Base-by-base conservation (phyloP, 2,329 filamentous ascomycete species). In the Venturia aucupariae region DNA sequence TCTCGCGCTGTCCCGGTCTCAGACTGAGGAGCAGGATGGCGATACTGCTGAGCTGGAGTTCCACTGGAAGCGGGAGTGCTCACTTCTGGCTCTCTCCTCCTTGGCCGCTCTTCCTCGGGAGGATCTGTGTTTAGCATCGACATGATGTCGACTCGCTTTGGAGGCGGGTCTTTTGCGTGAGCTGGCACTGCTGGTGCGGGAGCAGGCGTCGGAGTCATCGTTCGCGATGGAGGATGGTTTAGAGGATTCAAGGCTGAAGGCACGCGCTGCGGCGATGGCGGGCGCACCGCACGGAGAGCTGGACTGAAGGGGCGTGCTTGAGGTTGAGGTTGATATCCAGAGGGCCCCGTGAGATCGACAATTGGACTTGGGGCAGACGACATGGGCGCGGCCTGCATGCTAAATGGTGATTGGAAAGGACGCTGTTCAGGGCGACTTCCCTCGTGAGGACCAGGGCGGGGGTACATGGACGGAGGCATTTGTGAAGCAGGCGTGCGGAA, bases 131-230 rank as follows among this genome's bases (percentile, higher is more conserved):
- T 77, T 17, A 77, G 70, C 19, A 77, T 63, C 3, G 73, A 75
- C 64, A 75, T 68, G 17, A 77, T 46, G 61, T 75, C 76, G 7
- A 74, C 75, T 63, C 73, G 75, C 55, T 72, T 65, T 22, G 67
- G 64, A 15, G 73, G 64, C 10, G 73, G 72, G 62, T 72, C 71
- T n/a, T 69, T 64, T 17, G 69, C 67, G 66, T 74, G 71, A 62
- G 72, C 72, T 8, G 65, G 51, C 4, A 62, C 57, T 60, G 67
- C n/a, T 24, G 54, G 27, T 38, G 64, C 27, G 32, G 54, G 62
- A 17, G 48, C 64, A 30, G 64, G 61, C 27, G 57, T 51, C 27
- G 63, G 38, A 44, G 63, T 38, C 32, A 39, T 55, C 17, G 44
- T 54, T 57, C 42, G n/a, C 24, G 62, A 38, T 38, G 57, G 62